Base-by-base conservation (phyloP, 2,329 filamentous ascomycete genomes). In the Penicillium sclerotigenum region DNA sequence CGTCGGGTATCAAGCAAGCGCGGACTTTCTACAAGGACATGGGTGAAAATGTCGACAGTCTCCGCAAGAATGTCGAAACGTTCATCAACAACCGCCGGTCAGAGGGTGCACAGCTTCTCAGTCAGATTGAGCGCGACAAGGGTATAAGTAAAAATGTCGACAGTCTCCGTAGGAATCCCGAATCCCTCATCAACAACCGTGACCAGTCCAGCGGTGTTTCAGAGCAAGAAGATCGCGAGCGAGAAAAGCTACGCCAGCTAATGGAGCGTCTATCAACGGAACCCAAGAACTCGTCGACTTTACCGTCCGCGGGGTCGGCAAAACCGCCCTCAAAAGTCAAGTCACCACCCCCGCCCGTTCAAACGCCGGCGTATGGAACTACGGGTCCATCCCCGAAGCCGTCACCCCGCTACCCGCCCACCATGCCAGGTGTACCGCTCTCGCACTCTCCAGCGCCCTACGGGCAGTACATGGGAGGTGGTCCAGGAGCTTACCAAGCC, bases 201-300 rank as follows among this genome's bases (percentile, higher is more conserved):
- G 43, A 46, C 5, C 16, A 34, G 5, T 24, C 84, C 5, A 84
- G 81, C 48, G 87, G 77, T 36, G 76, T 77, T 22, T 75, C 75
- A n/a, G 76, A 75, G 29, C 78, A 81, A 54, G 91, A 91, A 31
- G 91, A 96, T 66, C 81, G 89, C 50, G 93, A 97, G 71, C 87
- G 90, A 54, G 91, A 96, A 68, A 85, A 93, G 53, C 77, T 99
- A 54, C 86, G 90, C 55, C 89, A 89, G 40, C 79, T 99, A 38
- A 97, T 99, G 94, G 92, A 97, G 69, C 86, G 92, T 52, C 93
- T 97, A 86, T 92, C 91, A 1, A 88, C 97, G 76, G 90, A 93
- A 53, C 76, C 75, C 8, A 73, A 70, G 38, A 59, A 62, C 20
- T 54, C 69, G 5, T 66, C 71, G 16, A 62, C 65, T 14, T 64